Conservation (phyloP, 495 filamentous ascomycete genomes). For the Neurospora sp. region DNA sequence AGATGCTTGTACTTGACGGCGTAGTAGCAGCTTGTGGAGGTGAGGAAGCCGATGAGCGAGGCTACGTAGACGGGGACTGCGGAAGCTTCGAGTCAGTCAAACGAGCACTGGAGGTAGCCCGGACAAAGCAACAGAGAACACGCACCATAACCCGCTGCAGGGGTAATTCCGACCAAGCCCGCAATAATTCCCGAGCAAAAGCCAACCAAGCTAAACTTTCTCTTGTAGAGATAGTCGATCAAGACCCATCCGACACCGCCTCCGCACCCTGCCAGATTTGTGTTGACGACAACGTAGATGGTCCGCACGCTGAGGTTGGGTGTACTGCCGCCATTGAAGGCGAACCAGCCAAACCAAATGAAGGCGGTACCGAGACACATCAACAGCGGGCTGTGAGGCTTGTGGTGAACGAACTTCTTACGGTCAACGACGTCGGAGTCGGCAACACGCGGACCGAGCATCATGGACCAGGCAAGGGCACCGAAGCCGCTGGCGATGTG, state of each 20-base stretch:
- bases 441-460: constrained; percentile 47
- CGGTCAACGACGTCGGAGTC: constrained; percentile 40
- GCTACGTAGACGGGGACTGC: constrained; percentile 68
- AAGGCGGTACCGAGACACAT: constrained; percentile 88
- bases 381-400: constrained; percentile 89
- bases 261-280: constrained; percentile 75
- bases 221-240: constrained; percentile 80
- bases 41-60: constrained; percentile 69
- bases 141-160: constrained; percentile 51
- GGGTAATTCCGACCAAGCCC: constrained; percentile 77
- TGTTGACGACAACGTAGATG: constrained; percentile 88
- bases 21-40: constrained; percentile 77
- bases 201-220: constrained; percentile 87
- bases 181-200: constrained; percentile 90
- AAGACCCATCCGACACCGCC: constrained; percentile 74
- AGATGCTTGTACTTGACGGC: constrained; percentile 78
- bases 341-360: constrained; percentile 97
- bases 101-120: neutral
- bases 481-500: constrained; percentile 77
- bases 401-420: constrained; percentile 58
- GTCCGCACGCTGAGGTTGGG: constrained; percentile 87
- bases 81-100: constrained; percentile 26
- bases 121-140: neutral
- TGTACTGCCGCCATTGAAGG: constrained; percentile 88
- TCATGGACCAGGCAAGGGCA: constrained; percentile 71